phyloP scores from a whole-genome alignment of 495 filamentous ascomycete genomes.

The Penicillium mononematosum region DNA sequence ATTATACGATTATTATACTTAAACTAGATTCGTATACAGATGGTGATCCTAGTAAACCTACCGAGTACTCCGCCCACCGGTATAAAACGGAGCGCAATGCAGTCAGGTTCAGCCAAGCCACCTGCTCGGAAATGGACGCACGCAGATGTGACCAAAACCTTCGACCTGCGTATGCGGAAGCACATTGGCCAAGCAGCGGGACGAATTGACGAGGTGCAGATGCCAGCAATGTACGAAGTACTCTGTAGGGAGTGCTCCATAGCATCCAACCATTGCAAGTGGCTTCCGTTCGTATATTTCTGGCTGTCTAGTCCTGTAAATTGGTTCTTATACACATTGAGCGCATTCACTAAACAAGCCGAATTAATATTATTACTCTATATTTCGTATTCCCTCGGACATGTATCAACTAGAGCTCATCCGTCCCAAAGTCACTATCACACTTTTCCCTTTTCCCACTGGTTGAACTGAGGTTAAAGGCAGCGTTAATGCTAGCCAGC shows the following conservation, averaged over 20 bases:
- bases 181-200: background rate
- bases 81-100: background rate
- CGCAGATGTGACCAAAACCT: background rate
- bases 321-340: background rate
- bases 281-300: background rate
- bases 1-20: background rate
- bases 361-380: background rate
- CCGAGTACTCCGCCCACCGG: background rate
- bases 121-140: background rate
- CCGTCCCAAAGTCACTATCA: background rate
- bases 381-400: background rate
- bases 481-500: slow-evolving; percentile 4
- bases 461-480: background rate
- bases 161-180: background rate
- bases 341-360: background rate
- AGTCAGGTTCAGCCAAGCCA: slow-evolving; percentile 3
- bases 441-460: background rate
- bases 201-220: background rate
- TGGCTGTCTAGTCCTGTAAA: background rate
- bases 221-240: background rate
- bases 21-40: background rate
- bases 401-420: background rate
- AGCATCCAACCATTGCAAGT: background rate
- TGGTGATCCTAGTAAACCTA: background rate
- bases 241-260: too few relatives aligned